phyloP scores from a whole-genome alignment of 2,329 filamentous ascomycete species.

The Trichoderma sp. region DNA sequence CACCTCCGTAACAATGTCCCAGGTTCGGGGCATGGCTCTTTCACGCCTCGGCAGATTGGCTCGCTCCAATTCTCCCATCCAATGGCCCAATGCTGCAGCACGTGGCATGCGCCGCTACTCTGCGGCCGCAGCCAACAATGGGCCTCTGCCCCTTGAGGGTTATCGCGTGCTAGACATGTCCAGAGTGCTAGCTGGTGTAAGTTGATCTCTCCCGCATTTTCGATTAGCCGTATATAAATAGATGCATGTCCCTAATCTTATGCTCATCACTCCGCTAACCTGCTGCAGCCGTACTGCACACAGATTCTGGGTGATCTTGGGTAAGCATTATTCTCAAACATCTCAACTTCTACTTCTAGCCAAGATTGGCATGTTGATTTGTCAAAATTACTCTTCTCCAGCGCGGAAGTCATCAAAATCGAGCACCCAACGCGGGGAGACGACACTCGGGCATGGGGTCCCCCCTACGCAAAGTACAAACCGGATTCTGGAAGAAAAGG shows the following conservation, averaged over 20 bases:
- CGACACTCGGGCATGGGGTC: constrained; percentile 95
- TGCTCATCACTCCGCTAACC: constrained; percentile 19
- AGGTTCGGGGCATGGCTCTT: constrained; percentile 7
- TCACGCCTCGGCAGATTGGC: constrained; percentile 9
- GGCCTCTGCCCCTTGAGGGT: constrained; percentile 70
- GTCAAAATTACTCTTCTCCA: constrained; percentile 39
- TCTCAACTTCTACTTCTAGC: neutral
- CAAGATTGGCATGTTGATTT: neutral
- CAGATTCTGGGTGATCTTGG: constrained; percentile 95
- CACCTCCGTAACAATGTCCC: constrained; percentile 11
- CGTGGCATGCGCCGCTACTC: constrained; percentile 36
- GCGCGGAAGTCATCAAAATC: constrained; percentile 95
- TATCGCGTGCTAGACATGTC: constrained; percentile 96
- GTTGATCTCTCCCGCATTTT: constrained; percentile 38
- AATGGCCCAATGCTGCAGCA: constrained; percentile 15
- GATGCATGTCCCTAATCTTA: neutral
- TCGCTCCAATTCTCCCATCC: constrained; percentile 22
- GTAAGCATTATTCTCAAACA: constrained; percentile 49
- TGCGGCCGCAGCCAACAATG: constrained; percentile 31
- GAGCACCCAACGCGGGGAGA: constrained; percentile 91
- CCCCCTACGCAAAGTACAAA: constrained; percentile 83
- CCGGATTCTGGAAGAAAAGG: constrained; percentile 60
- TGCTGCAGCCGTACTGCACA: constrained; percentile 83
- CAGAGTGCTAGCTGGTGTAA: constrained; percentile 87
- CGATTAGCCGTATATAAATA: neutral